Evolutionary conservation across 2,329 filamentous ascomycete species (phyloP), one percentile per base, ranked within the genome.

Genomic region (Xylaria sp.): DNA sequence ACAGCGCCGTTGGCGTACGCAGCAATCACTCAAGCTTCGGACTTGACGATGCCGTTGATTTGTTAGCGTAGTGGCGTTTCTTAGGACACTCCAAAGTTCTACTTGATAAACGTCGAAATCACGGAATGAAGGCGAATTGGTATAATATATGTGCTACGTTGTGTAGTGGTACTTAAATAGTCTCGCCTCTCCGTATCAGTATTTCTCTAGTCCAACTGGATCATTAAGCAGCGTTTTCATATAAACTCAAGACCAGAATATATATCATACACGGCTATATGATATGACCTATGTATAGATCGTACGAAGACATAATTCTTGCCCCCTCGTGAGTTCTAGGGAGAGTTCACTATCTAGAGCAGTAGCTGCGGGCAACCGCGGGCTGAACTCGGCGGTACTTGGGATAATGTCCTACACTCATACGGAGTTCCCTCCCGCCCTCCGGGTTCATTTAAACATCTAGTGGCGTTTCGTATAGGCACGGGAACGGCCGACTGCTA

Each of bases 361-460:
- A 21, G 24, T 50, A 8, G 50, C 50, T 24, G 32, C 34, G 27
- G 27, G 51, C 27, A 21, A 19, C 36, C 24, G 42, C 39, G 58
- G 48, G 36, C 30, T 42, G 57, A 62, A 21, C 57, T 54, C 45
- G 51, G 51, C 6, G 42, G 34, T 58, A 61, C 17, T 61, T n/a
- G 30, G 9, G 9, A 27, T 5, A 36, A 45, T 27, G 27, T 59
- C 21, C 47, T 42, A 53, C 32, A 7, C 45, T 14, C 8, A 19
- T 4, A 24, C n/a, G 19, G 32, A 11, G 34, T 36, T 17, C 24
- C 24, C 14, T 36, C 51, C 11, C 34, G 47, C 8, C 27, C 59
- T 27, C 19, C 5, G 24, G 19, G 32, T 21, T 17, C 30, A 51
- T 36, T 27, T 14, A 56, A 56, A 57, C 30, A 32, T 36, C 59